phyloP scores from a whole-genome alignment of 306 rosid species.

The Medicago lupulina region DNA sequence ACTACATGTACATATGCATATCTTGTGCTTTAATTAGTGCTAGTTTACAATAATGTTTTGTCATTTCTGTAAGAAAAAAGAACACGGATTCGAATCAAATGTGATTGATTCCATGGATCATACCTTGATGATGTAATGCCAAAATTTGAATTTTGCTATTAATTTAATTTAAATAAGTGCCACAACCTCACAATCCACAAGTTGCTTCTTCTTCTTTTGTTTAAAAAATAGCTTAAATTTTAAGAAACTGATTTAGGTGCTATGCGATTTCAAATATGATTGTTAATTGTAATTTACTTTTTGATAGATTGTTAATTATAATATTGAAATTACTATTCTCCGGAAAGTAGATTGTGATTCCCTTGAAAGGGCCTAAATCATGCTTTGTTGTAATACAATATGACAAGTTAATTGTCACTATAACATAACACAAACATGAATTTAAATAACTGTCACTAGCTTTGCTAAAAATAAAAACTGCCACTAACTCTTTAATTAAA shows the following conservation, averaged over 20 bases:
- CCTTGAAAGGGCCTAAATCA: background rate
- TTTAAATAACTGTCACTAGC: too few relatives aligned
- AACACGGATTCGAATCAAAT: too few relatives aligned
- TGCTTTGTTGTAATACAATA: background rate
- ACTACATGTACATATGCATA: too few relatives aligned
- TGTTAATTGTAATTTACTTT: background rate
- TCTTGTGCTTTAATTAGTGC: too few relatives aligned
- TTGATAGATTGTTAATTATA: too few relatives aligned
- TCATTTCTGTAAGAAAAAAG: too few relatives aligned
- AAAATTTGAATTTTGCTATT: background rate
- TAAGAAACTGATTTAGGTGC: background rate
- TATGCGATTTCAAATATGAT: background rate
- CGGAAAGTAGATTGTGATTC: background rate
- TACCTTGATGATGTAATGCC: slow-evolving; percentile 32
- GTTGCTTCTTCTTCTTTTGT: background rate
- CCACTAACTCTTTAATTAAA: too few relatives aligned
- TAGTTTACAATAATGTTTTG: too few relatives aligned
- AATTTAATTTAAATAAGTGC: slow-evolving; percentile 9
- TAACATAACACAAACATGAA: too few relatives aligned
- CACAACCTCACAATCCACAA: background rate
- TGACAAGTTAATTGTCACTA: too few relatives aligned
- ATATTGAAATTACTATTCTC: background rate
- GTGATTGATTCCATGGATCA: background rate
- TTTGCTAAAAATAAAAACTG: too few relatives aligned
- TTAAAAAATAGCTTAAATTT: background rate